phyloP scores from a whole-genome alignment of 805 yeast species.

The Zygotorulaspora florentina region DNA sequence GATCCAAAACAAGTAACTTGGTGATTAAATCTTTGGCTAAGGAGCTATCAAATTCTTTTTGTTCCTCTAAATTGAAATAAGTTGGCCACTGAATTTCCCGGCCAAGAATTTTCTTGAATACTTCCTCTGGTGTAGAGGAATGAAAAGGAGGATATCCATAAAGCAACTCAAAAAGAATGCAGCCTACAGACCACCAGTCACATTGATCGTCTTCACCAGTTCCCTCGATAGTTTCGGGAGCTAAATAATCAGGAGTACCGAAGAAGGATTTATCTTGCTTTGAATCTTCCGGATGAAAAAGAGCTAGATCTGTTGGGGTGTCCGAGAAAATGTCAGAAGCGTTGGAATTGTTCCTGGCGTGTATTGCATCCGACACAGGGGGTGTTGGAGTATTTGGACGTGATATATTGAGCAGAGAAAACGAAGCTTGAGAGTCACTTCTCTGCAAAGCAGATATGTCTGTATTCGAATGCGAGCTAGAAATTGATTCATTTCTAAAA shows the following conservation, averaged over 20 bases:
- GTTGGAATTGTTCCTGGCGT: constrained; percentile 38
- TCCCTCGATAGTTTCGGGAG: constrained; percentile 93
- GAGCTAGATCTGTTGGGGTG: constrained; percentile 45
- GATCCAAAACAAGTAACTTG: constrained; percentile 59
- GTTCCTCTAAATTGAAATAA: constrained; percentile 46
- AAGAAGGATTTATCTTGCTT: constrained; percentile 63
- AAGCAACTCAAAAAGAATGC: constrained; percentile 85
- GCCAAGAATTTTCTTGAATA: constrained; percentile 73
- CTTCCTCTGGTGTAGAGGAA: constrained; percentile 70
- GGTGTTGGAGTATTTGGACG: constrained; percentile 31
- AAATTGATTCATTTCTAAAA: constrained; percentile 16
- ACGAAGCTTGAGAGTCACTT: constrained; percentile 32
- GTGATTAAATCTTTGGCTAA: constrained; percentile 72
- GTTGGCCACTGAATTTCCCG: constrained; percentile 84
- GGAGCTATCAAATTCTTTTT: constrained; percentile 52
- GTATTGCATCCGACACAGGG: constrained; percentile 8
- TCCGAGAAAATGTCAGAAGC: constrained; percentile 16
- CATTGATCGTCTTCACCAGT: constrained; percentile 67
- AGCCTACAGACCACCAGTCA: constrained; percentile 96
- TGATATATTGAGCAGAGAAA: constrained; percentile 27
- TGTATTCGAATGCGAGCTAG: constrained; percentile 20
- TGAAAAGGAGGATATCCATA: constrained; percentile 96
- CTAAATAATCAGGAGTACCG: constrained; percentile 96
- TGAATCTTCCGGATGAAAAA: constrained; percentile 67
- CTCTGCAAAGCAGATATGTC: constrained; percentile 26